Evolutionary conservation across 495 filamentous ascomycete species (phyloP).

Genomic region (Trichoderma virens): DNA sequence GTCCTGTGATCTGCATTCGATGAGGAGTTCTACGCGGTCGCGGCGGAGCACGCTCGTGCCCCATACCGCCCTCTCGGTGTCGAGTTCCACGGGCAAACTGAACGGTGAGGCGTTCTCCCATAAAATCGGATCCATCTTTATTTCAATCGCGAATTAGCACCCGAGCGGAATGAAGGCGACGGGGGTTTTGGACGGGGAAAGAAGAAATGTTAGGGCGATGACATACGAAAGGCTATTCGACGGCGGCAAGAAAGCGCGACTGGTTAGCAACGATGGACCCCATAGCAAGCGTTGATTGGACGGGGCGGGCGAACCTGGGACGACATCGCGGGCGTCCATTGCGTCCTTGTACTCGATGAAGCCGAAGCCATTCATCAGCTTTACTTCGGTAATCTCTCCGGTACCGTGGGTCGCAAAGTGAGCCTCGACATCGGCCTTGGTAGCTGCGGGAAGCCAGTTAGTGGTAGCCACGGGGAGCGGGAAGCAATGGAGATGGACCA

Average conservation of each 20-base stretch:
- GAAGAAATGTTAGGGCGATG: constrained; percentile 16
- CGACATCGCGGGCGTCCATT: constrained; percentile 93
- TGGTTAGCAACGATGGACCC: constrained; percentile 17
- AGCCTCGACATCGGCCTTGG: constrained; percentile 91
- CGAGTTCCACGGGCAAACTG: constrained; percentile 95
- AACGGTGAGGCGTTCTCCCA: constrained; percentile 92
- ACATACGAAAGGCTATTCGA: constrained; percentile 50
- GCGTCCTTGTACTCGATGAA: constrained; percentile 99
- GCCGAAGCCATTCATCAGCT: constrained; percentile 99
- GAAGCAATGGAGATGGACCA: constrained; percentile 56
- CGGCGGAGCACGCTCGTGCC: constrained; percentile 68
- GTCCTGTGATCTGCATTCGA: constrained; percentile 95
- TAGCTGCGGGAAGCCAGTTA: constrained; percentile 52
- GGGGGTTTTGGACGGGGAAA: constrained; percentile 16
- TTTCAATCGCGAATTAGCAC: constrained; percentile 31
- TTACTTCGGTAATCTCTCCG: constrained; percentile 96
- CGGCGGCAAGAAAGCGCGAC: constrained; percentile 14
- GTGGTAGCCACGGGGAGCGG: constrained; percentile 19
- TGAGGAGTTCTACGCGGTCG: constrained; percentile 89
- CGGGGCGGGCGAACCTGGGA: constrained; percentile 65
- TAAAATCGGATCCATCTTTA: constrained; percentile 92
- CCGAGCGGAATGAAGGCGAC: constrained; percentile 21
- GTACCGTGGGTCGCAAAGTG: constrained; percentile 94
- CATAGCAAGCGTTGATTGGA: constrained; percentile 11
- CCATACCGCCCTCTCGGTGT: constrained; percentile 60